Evolutionary conservation across 768 basidiomycete species (phyloP).

Genomic region (Cubamyces sp.): DNA sequence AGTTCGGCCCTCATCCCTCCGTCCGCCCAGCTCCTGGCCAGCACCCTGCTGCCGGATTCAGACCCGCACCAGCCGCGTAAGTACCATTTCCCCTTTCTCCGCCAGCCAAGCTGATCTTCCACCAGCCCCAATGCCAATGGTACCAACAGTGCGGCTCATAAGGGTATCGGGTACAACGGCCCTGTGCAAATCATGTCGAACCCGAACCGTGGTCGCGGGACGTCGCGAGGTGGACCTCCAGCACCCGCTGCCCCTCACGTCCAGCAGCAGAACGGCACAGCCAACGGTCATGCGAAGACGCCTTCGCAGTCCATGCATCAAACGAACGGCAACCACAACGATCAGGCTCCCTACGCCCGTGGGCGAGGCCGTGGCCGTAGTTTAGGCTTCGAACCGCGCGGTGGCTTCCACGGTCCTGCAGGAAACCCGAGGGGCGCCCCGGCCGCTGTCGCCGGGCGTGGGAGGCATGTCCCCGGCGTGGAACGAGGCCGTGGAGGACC

Average conservation of each 20-base stretch:
- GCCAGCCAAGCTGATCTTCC: conserved; percentile 5
- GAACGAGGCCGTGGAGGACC: conserved; percentile 25
- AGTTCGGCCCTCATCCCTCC: conserved; percentile 66
- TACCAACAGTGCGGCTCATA: conserved; percentile 8
- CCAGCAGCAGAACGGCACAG: conserved; percentile 6
- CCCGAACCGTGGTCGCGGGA: conserved; percentile 59
- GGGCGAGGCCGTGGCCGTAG: conserved; percentile 1
- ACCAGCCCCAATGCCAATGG: conserved; percentile 5
- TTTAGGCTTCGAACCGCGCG: conserved; percentile 20
- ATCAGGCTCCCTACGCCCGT: neutral
- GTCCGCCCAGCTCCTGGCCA: conserved; percentile 61
- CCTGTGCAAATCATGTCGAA: conserved; percentile 78
- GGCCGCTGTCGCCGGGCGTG: conserved; percentile 36
- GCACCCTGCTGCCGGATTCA: conserved; percentile 62
- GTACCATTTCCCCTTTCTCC: conserved; percentile 4
- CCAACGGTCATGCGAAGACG: conserved; percentile 19
- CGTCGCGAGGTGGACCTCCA: conserved; percentile 27
- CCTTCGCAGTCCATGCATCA: neutral
- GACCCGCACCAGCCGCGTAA: conserved; percentile 53
- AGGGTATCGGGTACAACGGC: conserved; percentile 33
- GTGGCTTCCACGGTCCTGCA: conserved; percentile 21
- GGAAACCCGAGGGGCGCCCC: conserved; percentile 29
- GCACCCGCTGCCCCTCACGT: neutral
- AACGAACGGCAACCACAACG: conserved; percentile 10
- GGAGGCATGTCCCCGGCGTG: conserved; percentile 13